phyloP scores from a whole-genome alignment of 176 grass and related monocot species.

The Triticum turgidum region DNA sequence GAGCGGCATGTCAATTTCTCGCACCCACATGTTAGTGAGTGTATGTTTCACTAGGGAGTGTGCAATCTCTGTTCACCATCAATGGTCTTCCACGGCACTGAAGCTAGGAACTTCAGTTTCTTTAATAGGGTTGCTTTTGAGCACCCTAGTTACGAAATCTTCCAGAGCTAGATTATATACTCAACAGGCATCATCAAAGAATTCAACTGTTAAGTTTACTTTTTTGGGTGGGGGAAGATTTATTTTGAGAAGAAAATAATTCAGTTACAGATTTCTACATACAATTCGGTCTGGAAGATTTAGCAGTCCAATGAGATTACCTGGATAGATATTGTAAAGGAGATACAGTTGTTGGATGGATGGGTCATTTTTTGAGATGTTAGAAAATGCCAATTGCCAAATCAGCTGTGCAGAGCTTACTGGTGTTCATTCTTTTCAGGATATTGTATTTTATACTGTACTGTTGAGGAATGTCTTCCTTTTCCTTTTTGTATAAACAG shows the following conservation, averaged over 20 bases:
- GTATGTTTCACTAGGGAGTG: slow-evolving; percentile 58
- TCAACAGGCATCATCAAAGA: slow-evolving; percentile 56
- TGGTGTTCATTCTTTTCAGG: slow-evolving; percentile 47
- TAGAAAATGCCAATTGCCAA: slow-evolving; percentile 44
- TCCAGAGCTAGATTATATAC: slow-evolving; percentile 62
- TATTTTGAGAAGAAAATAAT: slow-evolving; percentile 75
- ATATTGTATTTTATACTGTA: slow-evolving; percentile 45
- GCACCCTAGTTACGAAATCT: slow-evolving; percentile 49
- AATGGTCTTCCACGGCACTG: slow-evolving; percentile 39
- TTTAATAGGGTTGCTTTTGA: slow-evolving; percentile 44
- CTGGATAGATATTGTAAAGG: slow-evolving; percentile 64
- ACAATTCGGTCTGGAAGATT: slow-evolving; percentile 45
- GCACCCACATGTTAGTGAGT: slow-evolving; percentile 62
- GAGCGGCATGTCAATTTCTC: slow-evolving; percentile 74
- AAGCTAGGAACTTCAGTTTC: slow-evolving; percentile 47
- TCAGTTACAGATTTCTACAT: slow-evolving; percentile 60
- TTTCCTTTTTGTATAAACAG: slow-evolving; percentile 38
- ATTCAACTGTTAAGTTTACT: slow-evolving; percentile 57
- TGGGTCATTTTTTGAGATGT: slow-evolving; percentile 35
- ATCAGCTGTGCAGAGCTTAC: slow-evolving; percentile 41
- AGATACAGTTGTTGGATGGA: slow-evolving; percentile 49
- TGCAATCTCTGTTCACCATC: slow-evolving; percentile 29
- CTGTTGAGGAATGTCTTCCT: slow-evolving; percentile 14
- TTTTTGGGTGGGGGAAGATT: slow-evolving; percentile 60
- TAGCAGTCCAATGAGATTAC: slow-evolving; percentile 58